Evolutionary conservation across 768 basidiomycete genomes (phyloP), one percentile per base, ranked within the genome.

Genomic region (Mycena olivaceomarginata): DNA sequence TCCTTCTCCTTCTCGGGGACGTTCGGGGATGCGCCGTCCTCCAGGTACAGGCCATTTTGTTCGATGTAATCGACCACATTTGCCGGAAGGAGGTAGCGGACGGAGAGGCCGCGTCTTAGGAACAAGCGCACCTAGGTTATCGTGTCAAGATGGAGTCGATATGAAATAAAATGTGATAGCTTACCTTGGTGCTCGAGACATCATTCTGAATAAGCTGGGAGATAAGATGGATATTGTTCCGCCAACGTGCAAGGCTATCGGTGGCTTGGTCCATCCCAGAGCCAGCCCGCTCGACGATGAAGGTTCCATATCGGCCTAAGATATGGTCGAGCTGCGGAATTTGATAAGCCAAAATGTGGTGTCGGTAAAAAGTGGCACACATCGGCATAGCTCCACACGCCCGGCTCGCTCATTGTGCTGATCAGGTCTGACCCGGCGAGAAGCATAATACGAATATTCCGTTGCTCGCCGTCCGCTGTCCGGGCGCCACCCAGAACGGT

Each of bases 381-480:
- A 90, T 99, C 98, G 75, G 92, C 90, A 82, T 97, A 94, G 71
- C 94, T 93, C 98, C 98, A 99, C 48, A 99, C 98, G 20, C 98
- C 98, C 39, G 98, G 98, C 87, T 99, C 97, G 80, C 96, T 96
- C 94, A 99, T 99, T 39, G 97, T 98, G 82, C 96, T 93, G 85
- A 99, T 99, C 81, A 99, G 89, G 86, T 99, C 98, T 13, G 96
- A 97, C n/a, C 98, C 98, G 6, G 98, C 98, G 70, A 99, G 92
- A 56, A 99, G 92, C 94, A 99, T 96, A 79, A 99, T 90, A 77
- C 94, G 94, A 78, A 96, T 94, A 82, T 91, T 88, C 77, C 94
- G 91, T 81, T 91, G 92, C 87, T 96, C 92, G 67, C 95, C 94
- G 83, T 94, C 94, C 79, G 92, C 90, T 5, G 93, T 93, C 31